Percentiles rank a stretch among this genome's conserved stretches.
phyloP scores from a whole-genome alignment of 1,284 basidiomycete genomes.

The Porodaedalea pini region DNA sequence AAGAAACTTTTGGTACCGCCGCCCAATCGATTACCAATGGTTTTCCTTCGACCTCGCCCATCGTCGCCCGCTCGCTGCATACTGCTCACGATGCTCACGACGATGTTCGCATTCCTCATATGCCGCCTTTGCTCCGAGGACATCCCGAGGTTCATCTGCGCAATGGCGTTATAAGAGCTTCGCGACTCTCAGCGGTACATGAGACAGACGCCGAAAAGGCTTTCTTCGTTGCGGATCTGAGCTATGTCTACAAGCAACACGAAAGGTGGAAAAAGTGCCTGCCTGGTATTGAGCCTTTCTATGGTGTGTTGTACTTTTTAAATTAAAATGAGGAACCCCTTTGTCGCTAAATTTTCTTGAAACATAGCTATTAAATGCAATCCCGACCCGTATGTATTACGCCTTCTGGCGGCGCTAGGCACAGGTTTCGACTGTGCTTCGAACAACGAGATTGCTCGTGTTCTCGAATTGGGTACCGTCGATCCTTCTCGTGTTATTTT shows the following conservation, averaged over 20 bases:
- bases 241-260: conserved; percentile 85
- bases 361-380: conserved; percentile 90
- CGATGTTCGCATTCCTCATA: conserved; percentile 51
- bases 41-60: conserved; percentile 20
- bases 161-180: conserved; percentile 65
- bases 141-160: conserved; percentile 70
- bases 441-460: conserved; percentile 85
- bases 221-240: conserved; percentile 94
- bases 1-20: conserved; percentile 15
- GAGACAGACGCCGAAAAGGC: conserved; percentile 83
- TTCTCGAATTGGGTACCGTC: conserved; percentile 72
- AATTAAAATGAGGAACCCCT: conserved; percentile 9
- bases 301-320: conserved; percentile 50
- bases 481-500: conserved; percentile 86
- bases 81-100: conserved; percentile 25
- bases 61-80: background rate
- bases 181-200: conserved; percentile 45
- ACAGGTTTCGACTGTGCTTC: conserved; percentile 99
- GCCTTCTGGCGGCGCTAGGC: conserved; percentile 86
- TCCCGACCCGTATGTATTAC: conserved; percentile 91
- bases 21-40: conserved; percentile 9
- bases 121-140: conserved; percentile 65
- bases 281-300: conserved; percentile 89
- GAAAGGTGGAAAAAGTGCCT: conserved; percentile 80
- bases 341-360: conserved; percentile 9